Evolutionary conservation across 345 rosid genomes (phyloP), one percentile per base, ranked within the genome.

Genomic region (Populus davidiana): DNA sequence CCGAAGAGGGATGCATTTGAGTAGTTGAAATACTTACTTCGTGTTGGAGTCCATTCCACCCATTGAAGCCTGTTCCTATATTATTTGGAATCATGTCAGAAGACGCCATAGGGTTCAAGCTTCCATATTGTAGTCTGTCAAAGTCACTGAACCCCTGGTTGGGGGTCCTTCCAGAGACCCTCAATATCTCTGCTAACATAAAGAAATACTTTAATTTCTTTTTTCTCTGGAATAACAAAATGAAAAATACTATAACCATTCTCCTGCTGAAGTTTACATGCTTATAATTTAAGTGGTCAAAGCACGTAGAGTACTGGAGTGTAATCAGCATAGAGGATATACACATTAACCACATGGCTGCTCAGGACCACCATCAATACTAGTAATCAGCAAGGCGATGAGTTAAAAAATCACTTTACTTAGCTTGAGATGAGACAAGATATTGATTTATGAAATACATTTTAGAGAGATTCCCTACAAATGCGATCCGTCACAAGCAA

Each of bases 51-150:
- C 91, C 88, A 85, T 88, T 94, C 98, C 94, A 92, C 76, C 91
- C 89, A 69, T 89, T 83, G 80, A 92, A 79, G 67, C 90, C 87
- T 41, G 87, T 78, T 75, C 92, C 91, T 21, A 88, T 75, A 82
- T 81, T 86, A 81, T 88, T 91, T 47, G 96, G 85, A 76, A 92
- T 83, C 31, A 86, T 88, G 81, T 86, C 91, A 75, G 97, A 92
- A 85, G 95, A 91, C 78, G 95, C 97, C 98, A 94, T 92, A 72
- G 95, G 97, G 86, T 95, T 91, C n/a, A 94, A 93, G 82, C 94
- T 94, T 85, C 98, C 88, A 75, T 88, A 90, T 75, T 93, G 79
- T 83, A 91, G 75, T 79, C 97, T 77, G 83, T 94, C 98, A 74
- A 90, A 76, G 77, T 94, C 95, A 47, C 87, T 85, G 65, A 88